phyloP scores from a whole-genome alignment of 257 asterid genomes.

The Solanum clarkiae region DNA sequence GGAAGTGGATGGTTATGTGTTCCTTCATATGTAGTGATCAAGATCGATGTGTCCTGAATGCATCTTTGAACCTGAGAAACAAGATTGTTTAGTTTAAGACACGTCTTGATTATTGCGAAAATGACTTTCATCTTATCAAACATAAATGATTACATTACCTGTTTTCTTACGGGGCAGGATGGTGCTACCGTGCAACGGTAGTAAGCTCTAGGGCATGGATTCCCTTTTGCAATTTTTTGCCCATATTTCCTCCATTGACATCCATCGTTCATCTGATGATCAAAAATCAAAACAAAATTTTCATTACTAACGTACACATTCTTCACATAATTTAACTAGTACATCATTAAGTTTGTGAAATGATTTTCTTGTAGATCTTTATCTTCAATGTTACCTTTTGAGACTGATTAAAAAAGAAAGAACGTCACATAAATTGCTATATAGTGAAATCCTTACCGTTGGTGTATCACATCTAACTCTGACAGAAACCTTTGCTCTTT shows the following conservation, averaged over 20 bases:
- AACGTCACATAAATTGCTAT: not conserved
- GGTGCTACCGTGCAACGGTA: constrained; percentile 93
- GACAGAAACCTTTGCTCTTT: constrained; percentile 94
- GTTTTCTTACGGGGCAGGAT: constrained; percentile 80
- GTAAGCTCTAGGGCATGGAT: constrained; percentile 97
- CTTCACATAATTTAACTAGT: not conserved
- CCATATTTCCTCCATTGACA: constrained; percentile 99
- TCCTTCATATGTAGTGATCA: constrained; percentile 87
- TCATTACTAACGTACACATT: not conserved
- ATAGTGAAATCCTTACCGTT: constrained; percentile 29
- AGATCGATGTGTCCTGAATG: constrained; percentile 67
- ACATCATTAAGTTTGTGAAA: not conserved
- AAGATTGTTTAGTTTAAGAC: not conserved
- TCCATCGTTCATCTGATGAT: constrained; percentile 75
- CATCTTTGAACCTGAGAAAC: constrained; percentile 66
- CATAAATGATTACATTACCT: constrained; percentile 20
- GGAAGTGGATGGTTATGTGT: constrained; percentile 90
- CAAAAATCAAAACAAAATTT: not conserved
- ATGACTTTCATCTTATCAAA: not conserved
- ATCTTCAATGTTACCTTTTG: not conserved
- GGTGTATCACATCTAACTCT: constrained; percentile 88
- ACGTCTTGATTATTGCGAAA: not conserved
- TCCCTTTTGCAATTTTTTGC: constrained; percentile 86
- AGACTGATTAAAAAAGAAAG: not conserved
- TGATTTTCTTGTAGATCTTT: not conserved